These are phyloP conservation scores for Aurinia saxatilis DNA, from an alignment of 345 rosid genomes.

Conservation along the genomic window DNA sequence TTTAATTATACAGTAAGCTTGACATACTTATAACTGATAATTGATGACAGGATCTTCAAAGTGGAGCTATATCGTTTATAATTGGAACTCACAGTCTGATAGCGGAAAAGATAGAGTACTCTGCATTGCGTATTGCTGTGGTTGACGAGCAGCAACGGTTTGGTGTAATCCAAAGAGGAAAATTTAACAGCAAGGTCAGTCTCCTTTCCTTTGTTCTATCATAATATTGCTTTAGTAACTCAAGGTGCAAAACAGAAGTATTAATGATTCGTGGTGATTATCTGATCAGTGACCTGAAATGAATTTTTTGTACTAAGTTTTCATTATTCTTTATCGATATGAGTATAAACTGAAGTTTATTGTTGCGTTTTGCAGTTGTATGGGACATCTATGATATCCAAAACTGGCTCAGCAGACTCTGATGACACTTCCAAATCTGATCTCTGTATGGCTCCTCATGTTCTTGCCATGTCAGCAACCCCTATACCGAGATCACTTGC, in stretches of 20 bases:
- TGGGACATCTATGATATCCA: constrained; percentile 42
- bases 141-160: constrained; percentile 98
- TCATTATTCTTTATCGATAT: background rate
- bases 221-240: background rate
- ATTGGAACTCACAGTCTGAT: constrained; percentile 96
- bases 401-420: constrained; percentile 21
- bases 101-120: constrained; percentile 76
- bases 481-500: constrained; percentile 97
- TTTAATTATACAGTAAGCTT: background rate
- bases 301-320: background rate
- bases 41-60: constrained; percentile 63
- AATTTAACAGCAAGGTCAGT: constrained; percentile 83
- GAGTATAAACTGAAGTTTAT: constrained; percentile 1
- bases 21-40: constrained; percentile 17
- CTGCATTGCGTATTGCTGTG: constrained; percentile 82
- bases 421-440: constrained; percentile 43
- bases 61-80: constrained; percentile 72
- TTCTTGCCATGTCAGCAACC: constrained; percentile 96
- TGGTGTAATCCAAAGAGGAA: constrained; percentile 98
- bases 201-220: background rate
- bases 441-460: constrained; percentile 83
- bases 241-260: background rate
- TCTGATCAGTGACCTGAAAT: background rate
- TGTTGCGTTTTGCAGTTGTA: constrained; percentile 52
- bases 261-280: background rate